Conservation (phyloP, 2,329 filamentous ascomycete genomes). For the Hypoxylon sp. region DNA sequence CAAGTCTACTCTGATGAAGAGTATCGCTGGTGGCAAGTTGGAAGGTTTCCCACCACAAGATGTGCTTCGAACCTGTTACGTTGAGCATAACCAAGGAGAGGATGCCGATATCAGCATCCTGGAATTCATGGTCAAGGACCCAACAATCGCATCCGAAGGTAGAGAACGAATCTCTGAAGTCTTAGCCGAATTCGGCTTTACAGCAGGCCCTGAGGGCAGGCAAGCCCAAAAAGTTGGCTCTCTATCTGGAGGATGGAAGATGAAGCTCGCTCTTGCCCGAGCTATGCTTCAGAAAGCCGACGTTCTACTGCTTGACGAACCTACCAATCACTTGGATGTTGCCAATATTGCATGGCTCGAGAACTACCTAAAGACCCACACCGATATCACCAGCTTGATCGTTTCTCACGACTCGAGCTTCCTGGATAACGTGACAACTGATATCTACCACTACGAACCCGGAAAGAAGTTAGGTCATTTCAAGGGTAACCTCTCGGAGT, state of each 20-base stretch:
- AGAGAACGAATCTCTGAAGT: constrained; percentile 86
- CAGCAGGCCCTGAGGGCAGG: constrained; percentile 86
- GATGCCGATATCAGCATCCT: constrained; percentile 97
- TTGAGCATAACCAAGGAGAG: constrained; percentile 99
- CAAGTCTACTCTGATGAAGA: constrained; percentile 99
- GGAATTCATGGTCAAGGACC: constrained; percentile 92
- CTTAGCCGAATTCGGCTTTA: constrained; percentile 93
- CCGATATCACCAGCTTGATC: constrained; percentile 96
- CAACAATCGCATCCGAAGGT: constrained; percentile 84
- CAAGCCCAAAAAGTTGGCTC: constrained; percentile 94
- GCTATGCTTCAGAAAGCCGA: constrained; percentile 99
- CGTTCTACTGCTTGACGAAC: constrained; percentile 95
- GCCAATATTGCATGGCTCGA: constrained; percentile 96
- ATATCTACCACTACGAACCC: constrained; percentile 98
- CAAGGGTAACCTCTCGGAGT: constrained; percentile 85
- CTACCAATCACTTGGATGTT: constrained; percentile 98
- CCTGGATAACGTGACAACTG: constrained; percentile 96
- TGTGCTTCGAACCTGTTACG: constrained; percentile 94
- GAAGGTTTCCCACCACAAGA: constrained; percentile 97
- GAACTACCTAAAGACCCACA: constrained; percentile 94
- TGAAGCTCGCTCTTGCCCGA: constrained; percentile 96
- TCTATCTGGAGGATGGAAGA: constrained; percentile 98
- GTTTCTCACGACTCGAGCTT: constrained; percentile 99
- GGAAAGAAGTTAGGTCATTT: constrained; percentile 93
- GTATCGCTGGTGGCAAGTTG: constrained; percentile 94